Percentiles rank a stretch among this genome's conserved stretches.
These are phyloP conservation scores for Zoysia pacifica DNA, from an alignment of 176 grass and related monocot genomes.

Conservation along the genomic window DNA sequence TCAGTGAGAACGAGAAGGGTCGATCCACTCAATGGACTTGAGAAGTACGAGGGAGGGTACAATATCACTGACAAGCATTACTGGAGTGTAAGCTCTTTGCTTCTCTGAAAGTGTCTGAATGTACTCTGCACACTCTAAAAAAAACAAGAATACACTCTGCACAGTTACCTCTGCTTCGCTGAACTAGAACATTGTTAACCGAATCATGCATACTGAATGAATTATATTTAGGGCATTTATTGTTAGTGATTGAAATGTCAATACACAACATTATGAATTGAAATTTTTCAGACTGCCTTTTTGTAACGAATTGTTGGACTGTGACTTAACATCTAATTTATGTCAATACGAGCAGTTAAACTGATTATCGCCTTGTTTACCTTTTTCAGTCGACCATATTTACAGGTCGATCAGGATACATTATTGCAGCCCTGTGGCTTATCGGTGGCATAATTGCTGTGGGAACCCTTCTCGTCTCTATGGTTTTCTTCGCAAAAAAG, in stretches of 20 bases:
- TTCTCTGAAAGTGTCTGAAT: conserved; percentile 23
- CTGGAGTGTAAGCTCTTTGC: conserved; percentile 81
- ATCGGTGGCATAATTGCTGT: conserved; percentile 46
- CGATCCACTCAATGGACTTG: conserved; percentile 69
- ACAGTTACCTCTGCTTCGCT: background rate
- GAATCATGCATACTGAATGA: no score
- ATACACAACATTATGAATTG: background rate
- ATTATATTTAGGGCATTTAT: background rate
- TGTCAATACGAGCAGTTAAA: background rate
- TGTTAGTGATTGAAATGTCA: background rate
- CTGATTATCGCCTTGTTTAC: conserved; percentile 44
- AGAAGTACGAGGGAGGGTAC: conserved; percentile 82
- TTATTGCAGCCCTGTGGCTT: conserved; percentile 76
- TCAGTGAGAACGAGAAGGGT: conserved; percentile 58
- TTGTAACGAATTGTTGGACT: background rate
- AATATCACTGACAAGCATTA: conserved; percentile 90
- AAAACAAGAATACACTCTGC: background rate
- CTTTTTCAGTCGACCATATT: conserved; percentile 84
- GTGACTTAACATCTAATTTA: background rate
- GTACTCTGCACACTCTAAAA: background rate
- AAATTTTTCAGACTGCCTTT: background rate
- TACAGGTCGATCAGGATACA: conserved; percentile 82
- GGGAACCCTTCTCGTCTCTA: conserved; percentile 27
- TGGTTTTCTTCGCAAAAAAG: conserved; percentile 51
- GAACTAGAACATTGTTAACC: background rate